Base-by-base conservation (phyloP, 805 yeast species). In the Kodamaea neixiangensis region DNA sequence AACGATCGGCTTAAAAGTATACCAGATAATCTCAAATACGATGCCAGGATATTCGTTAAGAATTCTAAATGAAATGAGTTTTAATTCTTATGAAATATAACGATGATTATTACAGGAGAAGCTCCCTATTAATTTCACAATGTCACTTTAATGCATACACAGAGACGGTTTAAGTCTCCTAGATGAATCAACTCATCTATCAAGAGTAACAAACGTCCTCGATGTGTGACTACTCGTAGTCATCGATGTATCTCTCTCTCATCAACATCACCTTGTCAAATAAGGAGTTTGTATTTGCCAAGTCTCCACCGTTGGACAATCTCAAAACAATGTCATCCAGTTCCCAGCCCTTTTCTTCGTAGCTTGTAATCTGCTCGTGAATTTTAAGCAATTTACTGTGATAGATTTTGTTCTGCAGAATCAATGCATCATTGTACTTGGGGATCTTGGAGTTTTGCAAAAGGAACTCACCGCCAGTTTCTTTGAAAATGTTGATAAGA, bases 381-480 rank as follows among this genome's bases (percentile, higher is more conserved):
- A 66, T 51, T 13, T 47, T 50, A 13, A 51, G 45, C 45, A 72
- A 54, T 33, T 57, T 53, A 15, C 55, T 51, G 51, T 65, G 61
- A 47, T 62, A 59, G 5, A 54, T 62, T 29, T 47, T 34, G 48
- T 68, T 60, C 10, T 54, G 47, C 14, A 52, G 55, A 14, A 64
- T 62, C 41, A 72, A 57, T 1, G 51, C 56, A 11, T 61, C 66
- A 7, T 61, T 60, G 34, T 66, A 60, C 38, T 66, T 64, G 11
- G 77, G 78, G 15, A 75, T 58, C 50, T 66, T 69, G n/a, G 75
- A 62, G 58, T 70, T 72, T 47, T 68, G 75, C 22, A 64, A 48
- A 35, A 73, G 56, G 45, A 58, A 65, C 11, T 68, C 75, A 7
- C 66, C 68, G 9, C 67, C 73, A 3, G 68, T 59, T 6, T 62